Conservation (phyloP, 441 rosid genomes). For the Pelargonium myrrhifolium region DNA sequence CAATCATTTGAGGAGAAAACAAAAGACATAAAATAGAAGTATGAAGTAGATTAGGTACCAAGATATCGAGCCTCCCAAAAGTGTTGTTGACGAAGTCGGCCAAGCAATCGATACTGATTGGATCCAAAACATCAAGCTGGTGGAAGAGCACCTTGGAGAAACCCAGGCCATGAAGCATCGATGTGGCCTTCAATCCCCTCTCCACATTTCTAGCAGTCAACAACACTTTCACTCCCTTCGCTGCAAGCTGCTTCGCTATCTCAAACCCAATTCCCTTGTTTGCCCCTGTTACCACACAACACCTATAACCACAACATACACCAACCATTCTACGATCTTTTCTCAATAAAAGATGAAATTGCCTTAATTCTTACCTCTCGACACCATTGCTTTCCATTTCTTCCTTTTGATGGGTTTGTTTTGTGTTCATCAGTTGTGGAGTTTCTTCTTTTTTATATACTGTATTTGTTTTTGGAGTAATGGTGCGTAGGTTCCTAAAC, state of each 20-base stretch:
- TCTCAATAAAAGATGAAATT: background rate
- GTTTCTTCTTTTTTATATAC: too few species aligned
- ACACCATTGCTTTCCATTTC: background rate
- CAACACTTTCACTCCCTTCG: constrained; percentile 32
- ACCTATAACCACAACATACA: constrained; percentile 21
- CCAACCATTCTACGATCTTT: too few species aligned
- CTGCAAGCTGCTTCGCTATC: constrained; percentile 38
- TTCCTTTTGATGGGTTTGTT: background rate
- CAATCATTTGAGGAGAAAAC: too few species aligned
- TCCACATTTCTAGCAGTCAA: constrained; percentile 39
- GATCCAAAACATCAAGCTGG: constrained; percentile 46
- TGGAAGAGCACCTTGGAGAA: constrained; percentile 36
- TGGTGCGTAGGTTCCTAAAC: too few species aligned
- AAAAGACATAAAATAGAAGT: background rate
- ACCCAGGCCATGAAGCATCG: constrained; percentile 29
- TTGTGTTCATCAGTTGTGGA: too few species aligned
- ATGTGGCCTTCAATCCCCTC: constrained; percentile 36
- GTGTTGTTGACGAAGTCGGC: constrained; percentile 26
- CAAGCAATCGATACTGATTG: constrained; percentile 23
- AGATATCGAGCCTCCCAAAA: constrained; percentile 43
- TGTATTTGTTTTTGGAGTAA: too few species aligned
- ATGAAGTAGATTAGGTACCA: too few species aligned
- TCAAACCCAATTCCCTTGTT: constrained; percentile 51
- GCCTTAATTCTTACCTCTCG: background rate
- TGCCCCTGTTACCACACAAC: constrained; percentile 43